Percentiles rank a stretch among this genome's conserved stretches.
Conservation (phyloP, 78 protist genomes). For the Dictyostelium brefeldianum region DNA sequence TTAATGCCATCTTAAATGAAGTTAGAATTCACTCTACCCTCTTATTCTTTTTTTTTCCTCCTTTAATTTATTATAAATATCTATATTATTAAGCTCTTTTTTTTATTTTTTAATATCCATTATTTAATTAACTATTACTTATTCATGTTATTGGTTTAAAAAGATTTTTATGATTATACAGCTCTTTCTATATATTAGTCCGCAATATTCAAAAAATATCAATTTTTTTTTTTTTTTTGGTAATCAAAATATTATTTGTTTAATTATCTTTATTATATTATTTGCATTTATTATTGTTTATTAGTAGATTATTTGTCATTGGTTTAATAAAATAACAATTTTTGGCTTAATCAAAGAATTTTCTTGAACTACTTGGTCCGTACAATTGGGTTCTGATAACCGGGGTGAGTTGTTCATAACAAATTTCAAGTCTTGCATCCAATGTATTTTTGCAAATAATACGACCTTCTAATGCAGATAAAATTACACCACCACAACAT, state of each 20-base stretch:
- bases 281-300: background rate
- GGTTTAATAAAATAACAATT: no score
- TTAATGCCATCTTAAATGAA: no score
- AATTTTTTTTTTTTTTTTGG: background rate
- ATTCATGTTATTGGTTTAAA: no score
- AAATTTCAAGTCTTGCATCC: conserved; percentile 87
- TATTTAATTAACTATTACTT: no score
- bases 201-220: background rate
- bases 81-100: no score
- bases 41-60: no score
- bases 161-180: no score
- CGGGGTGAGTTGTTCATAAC: conserved; percentile 85
- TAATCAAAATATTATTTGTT: background rate
- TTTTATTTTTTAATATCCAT: no score
- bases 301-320: background rate
- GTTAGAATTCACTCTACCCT: no score
- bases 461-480: conserved; percentile 70
- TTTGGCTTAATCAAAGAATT: conserved; percentile 72
- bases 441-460: conserved; percentile 87
- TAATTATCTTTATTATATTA: background rate
- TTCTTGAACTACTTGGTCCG: conserved; percentile 35
- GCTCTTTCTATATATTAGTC: no score
- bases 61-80: no score
- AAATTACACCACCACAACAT: conserved; percentile 84
- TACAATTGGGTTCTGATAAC: conserved; percentile 75